Conservation (phyloP, 2,329 filamentous ascomycete species). For the Colletotrichum caudatum region DNA sequence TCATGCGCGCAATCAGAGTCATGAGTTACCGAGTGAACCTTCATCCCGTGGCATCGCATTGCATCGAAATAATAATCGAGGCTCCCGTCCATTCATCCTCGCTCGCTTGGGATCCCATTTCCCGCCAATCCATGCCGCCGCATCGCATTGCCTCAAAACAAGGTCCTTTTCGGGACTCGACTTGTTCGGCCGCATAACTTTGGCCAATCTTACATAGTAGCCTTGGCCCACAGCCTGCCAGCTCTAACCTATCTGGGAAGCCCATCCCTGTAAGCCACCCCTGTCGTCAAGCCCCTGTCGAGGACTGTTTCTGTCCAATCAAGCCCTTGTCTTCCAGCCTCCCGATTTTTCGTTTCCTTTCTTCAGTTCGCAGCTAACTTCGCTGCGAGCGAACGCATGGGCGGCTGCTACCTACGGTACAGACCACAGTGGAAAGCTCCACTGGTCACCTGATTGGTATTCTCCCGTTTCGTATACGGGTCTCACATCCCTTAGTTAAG, state of each 20-base stretch:
- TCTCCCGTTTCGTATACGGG: not conserved
- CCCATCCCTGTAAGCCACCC: slow-evolving; percentile 20
- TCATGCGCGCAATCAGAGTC: slow-evolving; percentile 32
- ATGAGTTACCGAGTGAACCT: not conserved
- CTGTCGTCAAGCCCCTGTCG: slow-evolving; percentile 1
- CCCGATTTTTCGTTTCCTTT: slow-evolving; percentile 5
- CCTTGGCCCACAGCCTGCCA: not conserved
- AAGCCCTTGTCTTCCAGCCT: not conserved
- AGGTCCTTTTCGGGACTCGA: slow-evolving; percentile 11
- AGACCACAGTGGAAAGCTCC: not conserved
- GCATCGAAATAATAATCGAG: slow-evolving; percentile 16
- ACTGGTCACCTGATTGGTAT: slow-evolving; percentile 27
- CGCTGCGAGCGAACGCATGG: not conserved
- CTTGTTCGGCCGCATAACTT: slow-evolving; percentile 34
- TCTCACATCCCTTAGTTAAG: not conserved
- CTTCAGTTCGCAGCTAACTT: slow-evolving; percentile 9
- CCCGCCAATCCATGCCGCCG: slow-evolving; percentile 37
- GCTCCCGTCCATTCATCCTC: slow-evolving; percentile 18
- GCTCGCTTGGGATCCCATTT: slow-evolving; percentile 19
- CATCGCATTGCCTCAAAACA: slow-evolving; percentile 31
- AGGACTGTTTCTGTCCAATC: slow-evolving; percentile 18
- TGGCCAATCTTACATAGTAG: slow-evolving; percentile 35
- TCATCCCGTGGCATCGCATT: slow-evolving; percentile 15
- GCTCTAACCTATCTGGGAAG: slow-evolving; percentile 24
- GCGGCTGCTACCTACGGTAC: no score